Evolutionary conservation across 2,329 filamentous ascomycete genomes (phyloP).

Genomic region (Ophiostoma sp.): DNA sequence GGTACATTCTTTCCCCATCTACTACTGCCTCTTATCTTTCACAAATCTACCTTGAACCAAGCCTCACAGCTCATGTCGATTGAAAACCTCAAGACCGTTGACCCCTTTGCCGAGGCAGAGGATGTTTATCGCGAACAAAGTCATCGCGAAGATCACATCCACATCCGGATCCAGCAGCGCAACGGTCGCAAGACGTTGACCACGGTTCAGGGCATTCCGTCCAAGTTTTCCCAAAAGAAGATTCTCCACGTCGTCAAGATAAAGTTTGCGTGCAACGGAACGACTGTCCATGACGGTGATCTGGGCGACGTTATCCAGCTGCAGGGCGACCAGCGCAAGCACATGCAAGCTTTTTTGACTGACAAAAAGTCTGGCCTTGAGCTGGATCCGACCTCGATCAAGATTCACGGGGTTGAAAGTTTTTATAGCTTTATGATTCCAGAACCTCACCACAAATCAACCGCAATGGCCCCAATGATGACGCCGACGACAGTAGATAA

Average conservation of each 20-base stretch:
- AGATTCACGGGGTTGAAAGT: slow-evolving; percentile 56
- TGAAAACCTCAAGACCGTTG: slow-evolving; percentile 94
- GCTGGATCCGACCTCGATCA: slow-evolving; percentile 93
- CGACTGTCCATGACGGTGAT: slow-evolving; percentile 58
- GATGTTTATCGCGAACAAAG: slow-evolving; percentile 84
- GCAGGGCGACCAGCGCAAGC: slow-evolving; percentile 97
- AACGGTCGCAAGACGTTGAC: slow-evolving; percentile 99
- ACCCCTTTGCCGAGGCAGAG: slow-evolving; percentile 93
- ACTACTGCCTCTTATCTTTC: neutral
- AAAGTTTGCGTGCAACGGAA: slow-evolving; percentile 91
- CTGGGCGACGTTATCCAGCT: slow-evolving; percentile 90
- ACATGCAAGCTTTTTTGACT: slow-evolving; percentile 94
- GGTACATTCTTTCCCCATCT: neutral
- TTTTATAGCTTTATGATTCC: too few species aligned
- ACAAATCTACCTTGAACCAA: neutral
- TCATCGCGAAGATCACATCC: slow-evolving; percentile 94
- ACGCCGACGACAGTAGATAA: neutral
- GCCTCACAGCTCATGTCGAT: slow-evolving; percentile 62
- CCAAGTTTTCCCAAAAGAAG: slow-evolving; percentile 99
- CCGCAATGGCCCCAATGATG: neutral
- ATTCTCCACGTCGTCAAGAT: slow-evolving; percentile 62
- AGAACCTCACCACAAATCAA: too few species aligned
- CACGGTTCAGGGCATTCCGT: slow-evolving; percentile 95
- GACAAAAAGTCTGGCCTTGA: slow-evolving; percentile 92
- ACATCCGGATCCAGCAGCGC: slow-evolving; percentile 99